Percentiles rank a stretch among this genome's conserved stretches.
phyloP scores from a whole-genome alignment of 345 rosid genomes.

The Physaria fendleri region DNA sequence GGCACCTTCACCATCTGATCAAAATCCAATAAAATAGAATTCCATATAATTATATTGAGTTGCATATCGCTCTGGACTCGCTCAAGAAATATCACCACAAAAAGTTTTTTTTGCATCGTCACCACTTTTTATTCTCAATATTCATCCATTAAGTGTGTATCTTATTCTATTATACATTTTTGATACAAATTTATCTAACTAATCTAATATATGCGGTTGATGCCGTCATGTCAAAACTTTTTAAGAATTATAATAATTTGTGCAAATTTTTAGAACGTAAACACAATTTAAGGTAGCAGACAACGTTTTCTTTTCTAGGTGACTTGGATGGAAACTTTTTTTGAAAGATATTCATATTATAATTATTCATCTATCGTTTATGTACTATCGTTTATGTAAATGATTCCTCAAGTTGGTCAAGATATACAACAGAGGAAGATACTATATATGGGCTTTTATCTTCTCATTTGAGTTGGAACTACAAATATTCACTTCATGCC shows the following conservation, averaged over 20 bases:
- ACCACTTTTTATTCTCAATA: too few relatives aligned
- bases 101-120: too few relatives aligned
- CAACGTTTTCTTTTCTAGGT: not conserved
- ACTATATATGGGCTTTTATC: slow-evolving; percentile 88
- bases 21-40: too few relatives aligned
- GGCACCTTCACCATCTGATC: too few relatives aligned
- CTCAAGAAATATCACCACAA: too few relatives aligned
- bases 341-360: slow-evolving; percentile 10
- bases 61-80: too few relatives aligned
- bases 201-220: slow-evolving; percentile 45
- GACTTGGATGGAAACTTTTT: slow-evolving; percentile 3
- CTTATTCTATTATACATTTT: not conserved
- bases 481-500: slow-evolving; percentile 95
- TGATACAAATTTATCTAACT: not conserved
- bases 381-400: slow-evolving; percentile 27
- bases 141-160: not conserved
- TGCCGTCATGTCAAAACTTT: slow-evolving; percentile 80
- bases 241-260: slow-evolving; percentile 88
- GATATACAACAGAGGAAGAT: slow-evolving; percentile 91
- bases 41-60: too few relatives aligned
- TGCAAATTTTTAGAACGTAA: slow-evolving; percentile 90
- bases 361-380: not conserved
- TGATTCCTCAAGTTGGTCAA: slow-evolving; percentile 83
- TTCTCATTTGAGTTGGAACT: slow-evolving; percentile 97
- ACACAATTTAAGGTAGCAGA: slow-evolving; percentile 79